Conservation (phyloP, 208 protist species). For the Strigomonas oncopelti region DNA sequence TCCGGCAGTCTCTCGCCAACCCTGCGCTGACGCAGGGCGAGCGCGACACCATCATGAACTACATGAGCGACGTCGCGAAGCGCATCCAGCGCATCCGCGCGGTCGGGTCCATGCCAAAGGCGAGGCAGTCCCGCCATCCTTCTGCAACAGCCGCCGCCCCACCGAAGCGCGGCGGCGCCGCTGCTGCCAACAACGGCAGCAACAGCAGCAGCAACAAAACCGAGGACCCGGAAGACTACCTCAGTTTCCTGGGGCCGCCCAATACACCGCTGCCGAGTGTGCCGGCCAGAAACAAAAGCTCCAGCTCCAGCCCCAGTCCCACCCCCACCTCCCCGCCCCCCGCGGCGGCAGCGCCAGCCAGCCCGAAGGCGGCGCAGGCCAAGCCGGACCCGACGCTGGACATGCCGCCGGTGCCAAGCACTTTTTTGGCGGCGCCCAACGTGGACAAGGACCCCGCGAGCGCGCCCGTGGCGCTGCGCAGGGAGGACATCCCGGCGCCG, state of each 20-base stretch:
- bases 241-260: slow-evolving; percentile 23
- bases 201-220: not conserved
- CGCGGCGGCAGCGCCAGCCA: not conserved
- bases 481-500: slow-evolving; percentile 1
- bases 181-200: not conserved
- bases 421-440: slow-evolving; percentile 14
- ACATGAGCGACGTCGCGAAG: slow-evolving; percentile 60
- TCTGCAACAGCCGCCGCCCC: not conserved
- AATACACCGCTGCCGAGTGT: not conserved
- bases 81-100: slow-evolving; percentile 46
- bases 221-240: slow-evolving; percentile 20
- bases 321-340: not conserved
- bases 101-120: too few species aligned
- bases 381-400: slow-evolving; percentile 1
- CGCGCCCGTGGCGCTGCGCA: not conserved
- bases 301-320: too few species aligned
- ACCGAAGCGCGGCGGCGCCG: not conserved
- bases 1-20: slow-evolving; percentile 36
- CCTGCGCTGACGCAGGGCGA: slow-evolving; percentile 28
- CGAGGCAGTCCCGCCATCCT: not conserved
- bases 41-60: slow-evolving; percentile 40
- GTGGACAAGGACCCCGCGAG: not conserved
- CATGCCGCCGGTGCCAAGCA: slow-evolving; percentile 15
- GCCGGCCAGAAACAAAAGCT: not conserved
- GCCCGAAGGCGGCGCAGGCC: slow-evolving; percentile 3